Evolutionary conservation across 805 yeast genomes (phyloP), one percentile per base, ranked within the genome.

Genomic region (Pichia gijzeniarum): DNA sequence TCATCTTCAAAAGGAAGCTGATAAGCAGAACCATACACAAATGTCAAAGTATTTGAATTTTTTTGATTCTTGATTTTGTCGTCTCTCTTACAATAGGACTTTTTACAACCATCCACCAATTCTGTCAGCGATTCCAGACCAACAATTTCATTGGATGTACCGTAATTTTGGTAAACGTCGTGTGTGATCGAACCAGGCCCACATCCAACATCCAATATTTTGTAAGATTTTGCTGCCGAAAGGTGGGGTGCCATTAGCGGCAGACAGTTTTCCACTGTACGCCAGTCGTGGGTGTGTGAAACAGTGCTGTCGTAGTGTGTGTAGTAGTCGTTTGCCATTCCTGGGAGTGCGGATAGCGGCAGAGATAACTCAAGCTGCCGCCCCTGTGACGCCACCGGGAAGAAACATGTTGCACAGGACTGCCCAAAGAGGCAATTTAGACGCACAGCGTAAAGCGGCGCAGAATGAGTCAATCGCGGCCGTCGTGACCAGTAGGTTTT

Each of bases 181-280:
- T 50, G 36, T 4, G 70, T 65, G 31, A 70, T 69, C 5, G 71
- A 56, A 0, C 72, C 74, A 3, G 73, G 73, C 0, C 74, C 74
- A 51, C 68, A 62, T 9, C 74, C 74, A 18, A 69, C 70, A 48
- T 70, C 74, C 13, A 70, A 59, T 7, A 69, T 51, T 32, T 50
- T 48, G 34, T 53, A 52, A 14, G 14, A 2, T 25, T 20, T 21
- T 18, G 53, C 51, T 4, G 59, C 52, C 45, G 62, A 55, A 25
- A 69, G 38, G 28, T 59, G 52, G 4, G 62, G 60, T 14, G 62
- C 40, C 44, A 65, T 45, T 46, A 52, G 62, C 2, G 51, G 53
- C 3, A 60, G 49, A 7, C 64, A 60, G 43, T 61, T 65, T 9
- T 49, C 53, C 5, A 61, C 69, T 5, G 30, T 39, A 6, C 47